phyloP scores from a whole-genome alignment of 1,284 basidiomycete species.

The Cryptococcus hybrid region DNA sequence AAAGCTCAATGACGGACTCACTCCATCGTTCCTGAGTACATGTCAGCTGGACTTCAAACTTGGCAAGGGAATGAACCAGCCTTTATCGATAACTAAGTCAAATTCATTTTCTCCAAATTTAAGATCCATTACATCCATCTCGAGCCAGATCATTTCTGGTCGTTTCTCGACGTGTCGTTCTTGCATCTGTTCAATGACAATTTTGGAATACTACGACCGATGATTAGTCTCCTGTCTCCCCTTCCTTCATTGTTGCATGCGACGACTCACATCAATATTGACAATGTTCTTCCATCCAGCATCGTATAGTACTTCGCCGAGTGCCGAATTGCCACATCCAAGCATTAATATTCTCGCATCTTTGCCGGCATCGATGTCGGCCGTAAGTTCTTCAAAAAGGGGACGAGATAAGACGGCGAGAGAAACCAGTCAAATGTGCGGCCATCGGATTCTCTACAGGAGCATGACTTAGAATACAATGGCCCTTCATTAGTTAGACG shows the following conservation, averaged over 20 bases:
- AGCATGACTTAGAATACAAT: not conserved
- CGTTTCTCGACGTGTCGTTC: constrained; percentile 57
- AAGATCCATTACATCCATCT: constrained; percentile 81
- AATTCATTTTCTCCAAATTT: constrained; percentile 66
- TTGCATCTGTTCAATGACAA: constrained; percentile 79
- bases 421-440: constrained; percentile 69
- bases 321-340: constrained; percentile 83
- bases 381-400: constrained; percentile 35
- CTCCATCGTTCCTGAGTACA: constrained; percentile 73
- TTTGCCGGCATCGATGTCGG: constrained; percentile 50
- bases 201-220: constrained; percentile 65
- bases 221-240: not conserved
- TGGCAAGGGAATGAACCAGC: constrained; percentile 41
- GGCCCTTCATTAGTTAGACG: constrained; percentile 6
- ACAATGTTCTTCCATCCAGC: constrained; percentile 81
- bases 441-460: constrained; percentile 61
- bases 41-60: not conserved
- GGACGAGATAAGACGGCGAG: constrained; percentile 44
- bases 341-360: constrained; percentile 74
- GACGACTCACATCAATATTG: constrained; percentile 69
- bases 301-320: constrained; percentile 68
- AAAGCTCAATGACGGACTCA: constrained; percentile 3
- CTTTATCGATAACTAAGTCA: constrained; percentile 89
- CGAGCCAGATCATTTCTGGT: constrained; percentile 79
- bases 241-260: not conserved